A percentile compares a stretch with the other conserved stretches of the same genome.
Evolutionary conservation across 1,139 yeast genomes (phyloP).

Genomic region (Hemisphaericaspora subhashii): DNA sequence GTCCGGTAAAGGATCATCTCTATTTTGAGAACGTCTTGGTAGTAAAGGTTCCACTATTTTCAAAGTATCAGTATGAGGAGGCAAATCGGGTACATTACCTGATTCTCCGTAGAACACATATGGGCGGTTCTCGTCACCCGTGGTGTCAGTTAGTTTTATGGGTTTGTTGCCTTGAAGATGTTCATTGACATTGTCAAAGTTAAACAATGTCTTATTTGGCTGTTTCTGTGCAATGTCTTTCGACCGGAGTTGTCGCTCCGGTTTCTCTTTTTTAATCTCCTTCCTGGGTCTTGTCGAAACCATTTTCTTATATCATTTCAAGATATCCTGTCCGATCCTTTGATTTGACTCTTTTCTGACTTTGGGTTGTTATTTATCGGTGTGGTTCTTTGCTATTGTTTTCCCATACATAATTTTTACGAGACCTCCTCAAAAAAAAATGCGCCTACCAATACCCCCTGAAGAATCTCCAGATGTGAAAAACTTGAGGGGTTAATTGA

Average conservation of each 20-base stretch:
- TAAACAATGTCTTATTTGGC: conserved; percentile 21
- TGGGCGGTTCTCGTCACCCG: conserved; percentile 2
- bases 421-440: no score
- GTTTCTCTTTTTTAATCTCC: background rate
- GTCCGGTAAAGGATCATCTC: conserved; percentile 47
- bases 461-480: no score
- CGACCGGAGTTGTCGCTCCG: conserved; percentile 23
- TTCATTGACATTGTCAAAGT: conserved; percentile 33
- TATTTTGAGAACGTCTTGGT: conserved; percentile 23
- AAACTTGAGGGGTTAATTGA: no score
- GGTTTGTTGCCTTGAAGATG: conserved; percentile 24
- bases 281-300: background rate
- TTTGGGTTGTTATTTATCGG: no score
- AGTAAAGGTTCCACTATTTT: conserved; percentile 12
- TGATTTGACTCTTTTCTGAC: no score
- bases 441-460: no score
- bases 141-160: conserved; percentile 16
- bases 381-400: no score
- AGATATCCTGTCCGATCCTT: background rate
- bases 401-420: no score
- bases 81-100: conserved; percentile 10
- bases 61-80: conserved; percentile 3
- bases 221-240: conserved; percentile 13
- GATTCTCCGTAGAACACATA: conserved; percentile 15
- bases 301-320: conserved; percentile 15